Base-by-base conservation (phyloP, 345 rosid species). In the Sonneratia alba region DNA sequence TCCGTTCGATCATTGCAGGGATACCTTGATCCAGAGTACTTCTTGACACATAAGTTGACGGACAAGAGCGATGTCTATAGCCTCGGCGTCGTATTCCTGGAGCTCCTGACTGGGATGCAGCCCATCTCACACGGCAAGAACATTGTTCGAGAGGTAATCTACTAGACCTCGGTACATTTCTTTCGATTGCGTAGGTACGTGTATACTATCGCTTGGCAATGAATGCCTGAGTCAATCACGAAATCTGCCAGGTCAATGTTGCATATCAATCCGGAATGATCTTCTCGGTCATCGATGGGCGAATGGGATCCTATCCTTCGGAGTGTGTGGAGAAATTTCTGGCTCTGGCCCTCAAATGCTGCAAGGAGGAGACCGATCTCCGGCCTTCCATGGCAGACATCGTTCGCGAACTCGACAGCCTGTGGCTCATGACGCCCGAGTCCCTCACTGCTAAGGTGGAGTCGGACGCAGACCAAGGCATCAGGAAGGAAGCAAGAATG, bases 1-100 rank as follows among this genome's bases (percentile, higher is more conserved):
- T 48, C 53, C 14, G 22, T 53, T 53, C 7, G 45, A 42, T 42
- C 18, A 71, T 75, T 85, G 83, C 85, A 92, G 97, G 99, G 99
- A 66, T 95, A 95, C 80, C 96, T 92, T 73, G 99, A 95, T 69
- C 99, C 99, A 0, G 92, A 95, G 76, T 95, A 95, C 82, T 92
- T 95, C 81, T 79, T 95, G 57, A 95, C 99, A 22, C 99, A 88
- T 76, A 91, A 90, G 71, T 80, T 95, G 70, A 95, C 99, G 0
- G 99, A 95, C 76, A 95, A 92, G 83, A 95, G 99, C 38, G 99
- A 95, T 65, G 99, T 95, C 21, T 95, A 95, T 71, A 95, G 97
- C 82, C 85, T 95, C 67, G 97, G 97, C 4, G 96, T 95, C 7
- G 99, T 95, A 61, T 92, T 95, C 72, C 70, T 95, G 38, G 99